A percentile compares a stretch with the other conserved stretches of the same genome.
Evolutionary conservation across 345 rosid genomes (phyloP).

Genomic region (Acer negundo): DNA sequence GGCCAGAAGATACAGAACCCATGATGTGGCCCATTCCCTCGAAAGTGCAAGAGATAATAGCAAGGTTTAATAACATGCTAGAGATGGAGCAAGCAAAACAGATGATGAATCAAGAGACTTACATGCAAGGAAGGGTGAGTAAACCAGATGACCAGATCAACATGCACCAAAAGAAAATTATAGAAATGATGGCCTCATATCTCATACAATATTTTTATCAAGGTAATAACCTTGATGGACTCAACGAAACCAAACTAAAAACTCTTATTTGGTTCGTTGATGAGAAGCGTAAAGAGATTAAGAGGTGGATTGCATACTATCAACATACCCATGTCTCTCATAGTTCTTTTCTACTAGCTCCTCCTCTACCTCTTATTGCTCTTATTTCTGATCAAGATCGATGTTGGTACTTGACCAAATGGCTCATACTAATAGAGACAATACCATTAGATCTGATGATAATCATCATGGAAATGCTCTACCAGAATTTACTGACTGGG

Average conservation of each 20-base stretch:
- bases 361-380: too few relatives aligned
- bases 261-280: conserved; percentile 28
- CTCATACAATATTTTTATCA: conserved; percentile 26
- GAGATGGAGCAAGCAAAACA: conserved; percentile 34
- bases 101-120: conserved; percentile 35
- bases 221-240: conserved; percentile 5
- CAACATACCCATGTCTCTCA: background rate
- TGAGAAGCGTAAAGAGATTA: conserved; percentile 28
- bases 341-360: background rate
- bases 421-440: background rate
- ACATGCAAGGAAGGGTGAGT: conserved; percentile 24
- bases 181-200: conserved; percentile 12
- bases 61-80: background rate
- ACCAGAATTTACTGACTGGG: background rate
- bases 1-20: too few relatives aligned
- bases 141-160: conserved; percentile 24
- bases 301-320: conserved; percentile 9
- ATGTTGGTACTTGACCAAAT: background rate
- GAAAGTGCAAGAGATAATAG: too few relatives aligned
- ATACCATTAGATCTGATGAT: background rate
- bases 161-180: conserved; percentile 23
- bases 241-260: conserved; percentile 1
- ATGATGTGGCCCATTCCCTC: too few relatives aligned
- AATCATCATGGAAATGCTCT: background rate
- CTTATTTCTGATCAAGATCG: background rate